A percentile compares a stretch with the other conserved stretches of the same genome.
Evolutionary conservation across 106 monocot genomes (phyloP).

Genomic region (Cymbidium sinense): DNA sequence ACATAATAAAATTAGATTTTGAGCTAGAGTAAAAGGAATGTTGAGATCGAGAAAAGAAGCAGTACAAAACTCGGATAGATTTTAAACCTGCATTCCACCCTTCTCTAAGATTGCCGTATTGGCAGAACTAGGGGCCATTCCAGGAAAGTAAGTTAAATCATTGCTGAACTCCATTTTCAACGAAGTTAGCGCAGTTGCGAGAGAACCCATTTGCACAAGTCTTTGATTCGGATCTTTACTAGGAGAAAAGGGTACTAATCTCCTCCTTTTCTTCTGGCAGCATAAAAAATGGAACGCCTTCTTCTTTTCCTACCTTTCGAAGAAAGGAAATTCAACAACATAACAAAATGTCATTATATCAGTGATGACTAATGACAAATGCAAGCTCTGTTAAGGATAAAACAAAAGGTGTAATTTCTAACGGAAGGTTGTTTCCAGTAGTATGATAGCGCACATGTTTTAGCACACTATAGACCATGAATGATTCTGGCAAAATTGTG

Average conservation of each 20-base stretch:
- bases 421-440: not conserved
- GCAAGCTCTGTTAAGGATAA: not conserved
- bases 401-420: not conserved
- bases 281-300: slow-evolving; percentile 38
- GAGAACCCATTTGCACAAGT: slow-evolving; percentile 80
- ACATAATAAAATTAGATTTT: not conserved
- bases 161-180: slow-evolving; percentile 73
- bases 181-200: slow-evolving; percentile 73
- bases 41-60: not conserved
- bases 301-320: slow-evolving; percentile 56
- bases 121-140: slow-evolving; percentile 58
- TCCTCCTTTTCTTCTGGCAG: slow-evolving; percentile 61
- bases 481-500: not conserved
- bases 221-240: slow-evolving; percentile 43
- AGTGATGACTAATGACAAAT: not conserved
- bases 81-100: slow-evolving; percentile 87
- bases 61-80: not conserved
- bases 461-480: not conserved
- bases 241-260: slow-evolving; percentile 63
- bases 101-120: slow-evolving; percentile 61
- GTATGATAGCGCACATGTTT: not conserved
- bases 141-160: slow-evolving; percentile 65
- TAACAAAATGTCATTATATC: not conserved
- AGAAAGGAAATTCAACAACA: slow-evolving; percentile 7
- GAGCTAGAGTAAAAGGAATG: not conserved